phyloP scores from a whole-genome alignment of 1,139 yeast genomes.

The Lodderomyces jiufengensis region DNA sequence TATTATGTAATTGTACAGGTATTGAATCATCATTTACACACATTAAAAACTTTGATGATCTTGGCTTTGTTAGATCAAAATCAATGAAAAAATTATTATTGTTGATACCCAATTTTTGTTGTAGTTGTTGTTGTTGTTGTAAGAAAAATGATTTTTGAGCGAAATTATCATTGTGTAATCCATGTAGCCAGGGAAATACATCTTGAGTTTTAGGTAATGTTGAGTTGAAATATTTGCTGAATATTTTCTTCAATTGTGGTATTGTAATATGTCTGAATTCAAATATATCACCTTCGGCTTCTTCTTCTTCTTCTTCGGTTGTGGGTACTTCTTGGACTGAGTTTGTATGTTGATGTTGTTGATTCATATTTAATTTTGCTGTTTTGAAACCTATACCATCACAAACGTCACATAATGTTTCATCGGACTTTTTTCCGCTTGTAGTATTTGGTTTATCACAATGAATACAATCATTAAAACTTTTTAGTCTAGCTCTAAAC shows the following conservation, averaged over 20 bases:
- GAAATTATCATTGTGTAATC: conserved; percentile 51
- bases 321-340: background rate
- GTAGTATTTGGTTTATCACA: conserved; percentile 6
- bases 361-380: conserved; percentile 28
- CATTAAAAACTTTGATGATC: conserved; percentile 43
- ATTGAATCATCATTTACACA: conserved; percentile 35
- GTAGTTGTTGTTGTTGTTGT: conserved; percentile 23
- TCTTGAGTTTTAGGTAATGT: conserved; percentile 63
- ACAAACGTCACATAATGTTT: conserved; percentile 32
- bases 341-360: conserved; percentile 25
- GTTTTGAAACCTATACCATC: conserved; percentile 38
- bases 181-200: conserved; percentile 93
- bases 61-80: conserved; percentile 15
- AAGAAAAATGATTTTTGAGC: conserved; percentile 46
- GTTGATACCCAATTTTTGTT: conserved; percentile 5
- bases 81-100: conserved; percentile 9
- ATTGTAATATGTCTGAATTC: conserved; percentile 23
- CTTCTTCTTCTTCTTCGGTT: background rate
- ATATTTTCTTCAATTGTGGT: conserved; percentile 30
- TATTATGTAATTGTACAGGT: conserved; percentile 48
- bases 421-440: conserved; percentile 10
- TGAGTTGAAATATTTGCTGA: conserved; percentile 46
- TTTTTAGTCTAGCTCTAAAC: conserved; percentile 39
- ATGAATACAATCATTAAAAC: conserved; percentile 23
- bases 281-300: background rate